Evolutionary conservation across 352 stramenopile species (phyloP).

Genomic region (Phytophthora boehmeriae): DNA sequence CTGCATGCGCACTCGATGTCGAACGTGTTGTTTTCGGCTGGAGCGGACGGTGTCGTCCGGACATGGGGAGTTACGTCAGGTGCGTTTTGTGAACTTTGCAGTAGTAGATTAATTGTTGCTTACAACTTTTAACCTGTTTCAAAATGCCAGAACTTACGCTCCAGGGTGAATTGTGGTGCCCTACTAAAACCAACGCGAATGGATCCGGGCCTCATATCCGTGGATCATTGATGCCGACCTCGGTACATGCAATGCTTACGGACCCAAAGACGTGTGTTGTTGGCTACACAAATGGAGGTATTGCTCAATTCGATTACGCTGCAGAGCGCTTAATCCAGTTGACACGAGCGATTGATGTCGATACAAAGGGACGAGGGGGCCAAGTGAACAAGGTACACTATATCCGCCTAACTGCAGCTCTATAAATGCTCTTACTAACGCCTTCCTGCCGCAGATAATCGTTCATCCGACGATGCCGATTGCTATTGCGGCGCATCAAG

Average conservation of each 20-base stretch:
- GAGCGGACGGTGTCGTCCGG: conserved; percentile 77
- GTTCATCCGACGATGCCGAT: conserved; percentile 87
- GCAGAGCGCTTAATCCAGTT: conserved; percentile 82
- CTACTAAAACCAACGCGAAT: conserved; percentile 56
- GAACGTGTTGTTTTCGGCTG: conserved; percentile 83
- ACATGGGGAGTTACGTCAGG: conserved; percentile 81
- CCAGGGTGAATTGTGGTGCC: conserved; percentile 76
- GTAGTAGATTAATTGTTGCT: too few species aligned
- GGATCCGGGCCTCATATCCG: conserved; percentile 48
- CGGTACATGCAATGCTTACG: conserved; percentile 69
- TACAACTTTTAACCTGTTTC: conserved; percentile 1
- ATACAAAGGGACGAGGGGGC: conserved; percentile 56
- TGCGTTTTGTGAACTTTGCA: too few species aligned
- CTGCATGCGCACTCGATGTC: conserved; percentile 83
- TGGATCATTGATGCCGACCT: conserved; percentile 71
- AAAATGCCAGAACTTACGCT: conserved; percentile 61
- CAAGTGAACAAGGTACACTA: conserved; percentile 80
- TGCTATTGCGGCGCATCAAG: conserved; percentile 80
- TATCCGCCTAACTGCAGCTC: not conserved
- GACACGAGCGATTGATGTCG: conserved; percentile 66
- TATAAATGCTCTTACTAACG: not conserved
- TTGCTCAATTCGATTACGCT: conserved; percentile 81
- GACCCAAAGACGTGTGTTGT: conserved; percentile 84
- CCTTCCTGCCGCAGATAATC: conserved; percentile 36
- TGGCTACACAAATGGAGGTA: conserved; percentile 71